Conservation (phyloP, 2,329 filamentous ascomycete genomes). For the Cercospora sp. region DNA sequence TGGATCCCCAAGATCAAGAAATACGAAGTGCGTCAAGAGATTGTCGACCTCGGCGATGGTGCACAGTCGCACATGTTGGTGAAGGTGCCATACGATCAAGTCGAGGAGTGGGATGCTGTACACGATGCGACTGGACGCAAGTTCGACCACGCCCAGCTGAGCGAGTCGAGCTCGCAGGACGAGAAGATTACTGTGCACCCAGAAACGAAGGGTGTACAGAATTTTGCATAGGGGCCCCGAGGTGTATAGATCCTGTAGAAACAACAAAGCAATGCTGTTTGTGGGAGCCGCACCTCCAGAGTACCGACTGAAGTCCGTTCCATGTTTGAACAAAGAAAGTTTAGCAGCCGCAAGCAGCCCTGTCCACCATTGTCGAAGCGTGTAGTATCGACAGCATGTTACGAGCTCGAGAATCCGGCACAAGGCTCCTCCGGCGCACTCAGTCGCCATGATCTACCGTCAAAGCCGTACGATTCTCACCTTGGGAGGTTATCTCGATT, state of each 20-base stretch:
- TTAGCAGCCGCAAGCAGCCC: neutral
- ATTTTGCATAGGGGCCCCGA: neutral
- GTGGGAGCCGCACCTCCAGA: neutral
- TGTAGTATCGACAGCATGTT: neutral
- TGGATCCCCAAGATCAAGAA: constrained; percentile 54
- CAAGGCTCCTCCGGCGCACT: neutral
- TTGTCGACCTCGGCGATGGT: constrained; percentile 53
- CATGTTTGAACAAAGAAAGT: neutral
- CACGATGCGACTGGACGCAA: constrained; percentile 51
- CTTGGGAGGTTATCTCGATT: neutral
- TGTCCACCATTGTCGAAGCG: neutral
- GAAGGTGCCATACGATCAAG: constrained; percentile 53
- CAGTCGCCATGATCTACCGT: neutral
- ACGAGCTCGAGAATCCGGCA: neutral
- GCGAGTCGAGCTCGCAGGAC: constrained; percentile 11
- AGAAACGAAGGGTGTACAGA: constrained; percentile 1
- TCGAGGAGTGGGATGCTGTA: constrained; percentile 58
- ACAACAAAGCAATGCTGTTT: neutral
- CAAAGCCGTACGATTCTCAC: neutral
- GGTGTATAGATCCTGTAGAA: neutral
- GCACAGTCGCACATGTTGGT: constrained; percentile 54
- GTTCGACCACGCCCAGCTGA: neutral
- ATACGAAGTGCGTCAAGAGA: constrained; percentile 58
- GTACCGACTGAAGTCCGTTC: neutral
- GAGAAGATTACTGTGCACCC: constrained; percentile 12